Percentiles rank a stretch among this genome's conserved stretches.
These are phyloP conservation scores for Vitis vinifera DNA, from an alignment of 164 flowering plant genomes.

Conservation along the genomic window ASM3070453v1 NC_081806.1:4417001-4417500, in stretches of 20 bases:
- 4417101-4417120: no score
- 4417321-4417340: no score
- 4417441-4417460: no score
- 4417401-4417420: no score
- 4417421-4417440: no score
- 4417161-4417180: slow-evolving; percentile 7
- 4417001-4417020: slow-evolving; percentile 7
- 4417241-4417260: not conserved
- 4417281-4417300: slow-evolving; percentile 34
- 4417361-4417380: no score
- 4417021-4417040: slow-evolving; percentile 2
- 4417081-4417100: slow-evolving; percentile 20
- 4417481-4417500: no score
- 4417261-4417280: slow-evolving; percentile 19
- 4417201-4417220: slow-evolving; percentile 9
- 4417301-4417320: not conserved
- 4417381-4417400: no score
- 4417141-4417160: slow-evolving; percentile 27
- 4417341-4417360: no score
- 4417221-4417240: not conserved
- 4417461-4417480: no score
- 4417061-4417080: slow-evolving; percentile 10
- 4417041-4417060: not conserved
- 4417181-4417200: slow-evolving; percentile 13
- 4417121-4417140: slow-evolving; percentile 5